Percentiles rank a stretch among this genome's conserved stretches.
Evolutionary conservation across 345 rosid species (phyloP).

Genomic region (Lepidium aucheri): DNA sequence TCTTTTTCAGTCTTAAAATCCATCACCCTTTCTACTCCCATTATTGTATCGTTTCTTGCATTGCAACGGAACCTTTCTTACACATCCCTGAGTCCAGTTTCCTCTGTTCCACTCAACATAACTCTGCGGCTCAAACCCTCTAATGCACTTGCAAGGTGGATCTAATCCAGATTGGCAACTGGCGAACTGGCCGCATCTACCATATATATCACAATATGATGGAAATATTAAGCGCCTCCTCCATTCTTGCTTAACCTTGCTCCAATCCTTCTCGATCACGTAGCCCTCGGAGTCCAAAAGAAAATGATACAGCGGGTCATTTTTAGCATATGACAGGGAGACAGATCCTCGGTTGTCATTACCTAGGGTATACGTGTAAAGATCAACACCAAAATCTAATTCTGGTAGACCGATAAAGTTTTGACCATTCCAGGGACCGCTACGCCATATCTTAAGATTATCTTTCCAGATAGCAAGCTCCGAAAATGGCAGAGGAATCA

Average conservation of each 20-base stretch:
- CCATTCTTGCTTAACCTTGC: constrained; percentile 13
- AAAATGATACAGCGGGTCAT: not conserved
- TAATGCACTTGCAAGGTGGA: constrained; percentile 45
- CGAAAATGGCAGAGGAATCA: constrained; percentile 21
- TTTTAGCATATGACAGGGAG: not conserved
- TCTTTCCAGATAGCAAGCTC: constrained; percentile 38
- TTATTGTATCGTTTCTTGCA: constrained; percentile 23
- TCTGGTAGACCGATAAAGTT: constrained; percentile 20
- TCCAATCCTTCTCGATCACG: not conserved
- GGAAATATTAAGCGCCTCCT: not conserved
- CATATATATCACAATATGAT: constrained; percentile 32
- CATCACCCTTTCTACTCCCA: constrained; percentile 26
- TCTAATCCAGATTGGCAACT: constrained; percentile 19
- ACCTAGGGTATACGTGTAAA: constrained; percentile 15
- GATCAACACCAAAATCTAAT: not conserved
- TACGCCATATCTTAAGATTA: constrained; percentile 31
- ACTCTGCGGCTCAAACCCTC: constrained; percentile 39
- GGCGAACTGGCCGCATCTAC: constrained; percentile 44
- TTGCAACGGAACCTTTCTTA: constrained; percentile 20
- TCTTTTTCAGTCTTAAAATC: constrained; percentile 28
- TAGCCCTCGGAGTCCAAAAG: constrained; percentile 25
- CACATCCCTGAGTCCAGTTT: constrained; percentile 46
- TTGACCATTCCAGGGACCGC: constrained; percentile 52
- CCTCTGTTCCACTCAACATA: constrained; percentile 30
- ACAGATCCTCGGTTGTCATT: constrained; percentile 10